These are phyloP conservation scores for Oryza punctata DNA, from an alignment of 176 grass and related monocot genomes.

Conservation along the genomic window DNA sequence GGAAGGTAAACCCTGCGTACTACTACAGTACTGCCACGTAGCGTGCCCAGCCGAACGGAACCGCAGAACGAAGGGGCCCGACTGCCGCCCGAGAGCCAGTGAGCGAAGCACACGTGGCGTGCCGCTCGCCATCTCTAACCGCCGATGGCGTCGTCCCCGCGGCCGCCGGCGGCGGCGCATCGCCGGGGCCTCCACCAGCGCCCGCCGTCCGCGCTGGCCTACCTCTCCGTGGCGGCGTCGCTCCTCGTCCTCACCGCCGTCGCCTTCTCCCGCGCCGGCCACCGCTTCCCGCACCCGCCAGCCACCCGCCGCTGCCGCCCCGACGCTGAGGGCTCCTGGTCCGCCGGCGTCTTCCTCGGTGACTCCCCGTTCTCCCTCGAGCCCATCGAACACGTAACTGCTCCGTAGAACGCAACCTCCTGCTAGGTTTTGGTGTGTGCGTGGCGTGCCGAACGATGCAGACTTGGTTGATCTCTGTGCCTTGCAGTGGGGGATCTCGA, in stretches of 20 bases:
- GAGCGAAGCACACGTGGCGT: neutral
- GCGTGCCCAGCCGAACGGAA: too few relatives aligned
- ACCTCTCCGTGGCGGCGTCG: slow-evolving; percentile 40
- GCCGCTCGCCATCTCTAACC: slow-evolving; percentile 11
- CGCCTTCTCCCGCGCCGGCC: slow-evolving; percentile 63
- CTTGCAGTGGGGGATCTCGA: slow-evolving; percentile 62
- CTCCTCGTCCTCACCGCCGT: slow-evolving; percentile 51
- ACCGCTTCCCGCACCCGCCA: slow-evolving; percentile 49
- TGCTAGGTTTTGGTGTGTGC: neutral
- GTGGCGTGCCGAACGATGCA: neutral
- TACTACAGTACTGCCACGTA: too few relatives aligned
- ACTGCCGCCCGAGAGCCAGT: too few relatives aligned
- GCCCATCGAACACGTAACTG: slow-evolving; percentile 66
- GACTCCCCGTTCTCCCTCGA: slow-evolving; percentile 70
- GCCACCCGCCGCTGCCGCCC: slow-evolving; percentile 52
- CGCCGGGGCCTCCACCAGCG: slow-evolving; percentile 21
- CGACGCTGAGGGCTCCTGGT: slow-evolving; percentile 89
- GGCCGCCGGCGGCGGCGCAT: slow-evolving; percentile 19
- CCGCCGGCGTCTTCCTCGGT: slow-evolving; percentile 72
- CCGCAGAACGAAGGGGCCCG: neutral
- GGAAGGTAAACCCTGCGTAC: too few relatives aligned
- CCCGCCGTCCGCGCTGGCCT: slow-evolving; percentile 34
- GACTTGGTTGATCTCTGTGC: neutral
- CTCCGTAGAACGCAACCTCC: neutral
- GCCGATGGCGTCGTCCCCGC: slow-evolving; percentile 32